Evolutionary conservation across 192 early-diverging fungal species (phyloP).

Genomic region (Borealophlyctis nickersoniae): DNA sequence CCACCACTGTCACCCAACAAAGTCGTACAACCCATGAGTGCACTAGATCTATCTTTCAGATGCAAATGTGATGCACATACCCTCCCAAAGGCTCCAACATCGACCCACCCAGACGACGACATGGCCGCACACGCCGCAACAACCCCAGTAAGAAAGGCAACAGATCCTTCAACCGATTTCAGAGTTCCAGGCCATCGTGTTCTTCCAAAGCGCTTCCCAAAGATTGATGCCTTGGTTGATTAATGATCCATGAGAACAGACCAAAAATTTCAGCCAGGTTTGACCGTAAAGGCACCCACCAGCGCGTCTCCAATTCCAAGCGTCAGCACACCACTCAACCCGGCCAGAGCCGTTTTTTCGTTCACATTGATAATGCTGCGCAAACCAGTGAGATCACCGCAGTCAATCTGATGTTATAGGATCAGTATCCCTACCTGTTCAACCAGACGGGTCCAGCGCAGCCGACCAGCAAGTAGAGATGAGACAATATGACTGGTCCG

Average conservation of each 20-base stretch:
- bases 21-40: too few relatives aligned
- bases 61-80: too few relatives aligned
- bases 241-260: not conserved
- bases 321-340: conserved; percentile 77
- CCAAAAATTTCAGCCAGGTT: not conserved
- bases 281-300: conserved; percentile 29
- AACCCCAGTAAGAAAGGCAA: conserved; percentile 71
- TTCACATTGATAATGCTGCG: not conserved
- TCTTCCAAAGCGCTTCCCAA: conserved; percentile 72
- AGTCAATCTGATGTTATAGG: not conserved
- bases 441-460: conserved; percentile 92
- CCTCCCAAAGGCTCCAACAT: too few relatives aligned
- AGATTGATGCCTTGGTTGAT: conserved; percentile 66
- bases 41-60: too few relatives aligned
- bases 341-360: conserved; percentile 20
- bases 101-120: conserved; percentile 14
- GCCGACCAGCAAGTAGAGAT: conserved; percentile 85
- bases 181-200: conserved; percentile 68
- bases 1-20: conserved; percentile 34
- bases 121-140: conserved; percentile 18
- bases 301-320: conserved; percentile 88
- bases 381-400: not conserved
- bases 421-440: conserved; percentile 60
- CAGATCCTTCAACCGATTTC: conserved; percentile 87
- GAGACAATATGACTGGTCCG: conserved; percentile 79